phyloP scores from a whole-genome alignment of 169 alveolate genomes.

The Eimeria nieschulzi region DNA sequence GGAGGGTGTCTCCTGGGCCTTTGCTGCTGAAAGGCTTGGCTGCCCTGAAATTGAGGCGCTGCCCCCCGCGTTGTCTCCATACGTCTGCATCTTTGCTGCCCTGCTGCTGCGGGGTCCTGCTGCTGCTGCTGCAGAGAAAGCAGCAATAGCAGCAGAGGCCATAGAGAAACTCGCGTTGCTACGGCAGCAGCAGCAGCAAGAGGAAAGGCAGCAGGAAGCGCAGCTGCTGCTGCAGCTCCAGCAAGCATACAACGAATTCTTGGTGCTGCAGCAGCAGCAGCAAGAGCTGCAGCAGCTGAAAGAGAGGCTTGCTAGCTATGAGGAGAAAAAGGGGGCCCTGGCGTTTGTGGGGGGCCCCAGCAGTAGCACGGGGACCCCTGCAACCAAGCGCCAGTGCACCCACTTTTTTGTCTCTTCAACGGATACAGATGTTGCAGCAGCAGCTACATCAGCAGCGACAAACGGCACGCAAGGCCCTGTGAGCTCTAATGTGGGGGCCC shows the following conservation, averaged over 20 bases:
- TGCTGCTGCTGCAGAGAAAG: neutral
- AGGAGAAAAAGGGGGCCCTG: neutral
- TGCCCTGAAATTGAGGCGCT: conserved; percentile 2
- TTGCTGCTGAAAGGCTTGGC: neutral
- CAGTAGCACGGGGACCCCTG: neutral
- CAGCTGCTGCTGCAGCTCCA: conserved; percentile 37
- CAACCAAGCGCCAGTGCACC: neutral
- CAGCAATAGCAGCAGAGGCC: conserved; percentile 1
- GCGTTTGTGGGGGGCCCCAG: neutral
- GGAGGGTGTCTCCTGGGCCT: neutral
- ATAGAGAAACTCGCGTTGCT: conserved; percentile 2
- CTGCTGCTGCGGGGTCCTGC: neutral
- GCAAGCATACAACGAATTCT: conserved; percentile 17
- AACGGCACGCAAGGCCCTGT: neutral
- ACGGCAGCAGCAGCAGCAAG: conserved; percentile 36
- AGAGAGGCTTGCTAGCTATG: neutral
- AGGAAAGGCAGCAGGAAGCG: neutral
- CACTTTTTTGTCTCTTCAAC: neutral
- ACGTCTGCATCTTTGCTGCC: neutral
- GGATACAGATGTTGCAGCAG: too few species aligned
- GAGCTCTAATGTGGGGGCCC: neutral
- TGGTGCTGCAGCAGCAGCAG: conserved; percentile 40
- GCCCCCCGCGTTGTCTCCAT: conserved; percentile 9
- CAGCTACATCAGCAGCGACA: neutral
- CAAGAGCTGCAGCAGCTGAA: neutral